A percentile compares a stretch with the other conserved stretches of the same genome.
Conservation (phyloP, 23 red algal species). For the Agarophyton chilense region DNA sequence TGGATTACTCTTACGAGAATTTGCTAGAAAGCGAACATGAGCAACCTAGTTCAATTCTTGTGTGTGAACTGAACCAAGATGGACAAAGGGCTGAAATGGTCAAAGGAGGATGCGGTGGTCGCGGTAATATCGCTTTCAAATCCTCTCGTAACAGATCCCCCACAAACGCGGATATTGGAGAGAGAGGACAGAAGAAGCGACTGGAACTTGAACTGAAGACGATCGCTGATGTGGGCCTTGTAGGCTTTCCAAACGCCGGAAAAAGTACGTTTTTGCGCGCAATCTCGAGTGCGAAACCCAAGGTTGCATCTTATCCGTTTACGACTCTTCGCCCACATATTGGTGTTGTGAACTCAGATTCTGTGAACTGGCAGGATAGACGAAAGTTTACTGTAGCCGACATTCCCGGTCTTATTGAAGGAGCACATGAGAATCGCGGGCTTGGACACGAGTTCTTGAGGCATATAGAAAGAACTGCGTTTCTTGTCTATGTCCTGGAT, state of each 20-base stretch:
- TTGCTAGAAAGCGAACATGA: neutral
- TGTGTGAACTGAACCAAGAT: conserved; percentile 51
- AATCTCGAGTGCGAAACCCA: conserved; percentile 74
- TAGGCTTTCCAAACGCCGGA: conserved; percentile 92
- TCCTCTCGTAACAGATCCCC: conserved; percentile 40
- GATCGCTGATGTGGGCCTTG: conserved; percentile 92
- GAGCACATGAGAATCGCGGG: conserved; percentile 76
- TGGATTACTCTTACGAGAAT: neutral
- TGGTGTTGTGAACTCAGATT: conserved; percentile 64
- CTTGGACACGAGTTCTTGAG: conserved; percentile 88
- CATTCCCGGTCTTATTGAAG: conserved; percentile 88
- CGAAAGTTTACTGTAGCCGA: conserved; percentile 78
- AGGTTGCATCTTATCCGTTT: conserved; percentile 88
- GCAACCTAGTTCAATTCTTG: neutral
- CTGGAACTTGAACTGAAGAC: conserved; percentile 87
- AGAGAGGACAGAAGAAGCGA: conserved; percentile 32
- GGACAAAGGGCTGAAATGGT: conserved; percentile 57
- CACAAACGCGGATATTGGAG: conserved; percentile 14
- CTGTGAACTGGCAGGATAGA: conserved; percentile 2
- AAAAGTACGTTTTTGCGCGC: conserved; percentile 83
- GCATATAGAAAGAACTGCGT: conserved; percentile 81
- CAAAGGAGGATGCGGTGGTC: conserved; percentile 68
- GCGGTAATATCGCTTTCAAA: conserved; percentile 70
- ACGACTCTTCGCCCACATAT: conserved; percentile 85
- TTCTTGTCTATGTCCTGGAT: conserved; percentile 86